Base-by-base conservation (phyloP, 305 asterid species). In the Solanum hybrid region DNA sequence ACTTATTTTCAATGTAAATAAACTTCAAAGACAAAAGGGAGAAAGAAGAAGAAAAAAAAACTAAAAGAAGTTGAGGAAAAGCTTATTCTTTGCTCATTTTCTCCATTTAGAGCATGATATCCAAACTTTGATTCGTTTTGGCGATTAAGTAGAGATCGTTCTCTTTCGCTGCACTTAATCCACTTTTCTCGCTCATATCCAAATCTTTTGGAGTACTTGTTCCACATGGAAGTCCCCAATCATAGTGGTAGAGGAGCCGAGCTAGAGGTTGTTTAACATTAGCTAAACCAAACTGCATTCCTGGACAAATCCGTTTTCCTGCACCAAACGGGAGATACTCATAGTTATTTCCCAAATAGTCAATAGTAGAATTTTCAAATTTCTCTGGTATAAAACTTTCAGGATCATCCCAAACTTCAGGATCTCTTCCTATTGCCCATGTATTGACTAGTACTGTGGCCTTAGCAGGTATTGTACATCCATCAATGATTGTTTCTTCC, bases 361-460 rank as follows among this genome's bases (percentile, higher is more conserved):
- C 82, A 8, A 76, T 9, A 32, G 3, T 1, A 32, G 81, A 76
- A 76, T 81, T 75, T 64, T 89, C 88, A 56, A 89, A 86, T 71
- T 91, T 86, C 36, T 91, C 92, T 10, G 91, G 91, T 22, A 38
- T 75, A 34, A 87, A 91, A 60, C 87, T 87, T 6, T 75, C 85
- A 0, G 91, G 89, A 20, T 91, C 88, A 34, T 69, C 10, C 92
- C 90, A 85, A 86, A 64, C 42, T 6, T 85, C 26, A 20, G 78
- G 79, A 66, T 88, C 90, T 42, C 92, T 85, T 88, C 79, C 90
- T 27, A 88, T 64, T n/a, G 85, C 89, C 92, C 92, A 88, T 40
- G 40, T 72, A 32, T 88, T 88, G 32, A 88, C 69, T 3, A 85
- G 42, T 2, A 90, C 87, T 37, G 64, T 86, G 40, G 89, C 76